Percentiles rank a stretch among this genome's conserved stretches.
These are phyloP conservation scores for Tilletia walkeri DNA, from an alignment of 1,284 basidiomycete species.

Conservation along the genomic window DNA sequence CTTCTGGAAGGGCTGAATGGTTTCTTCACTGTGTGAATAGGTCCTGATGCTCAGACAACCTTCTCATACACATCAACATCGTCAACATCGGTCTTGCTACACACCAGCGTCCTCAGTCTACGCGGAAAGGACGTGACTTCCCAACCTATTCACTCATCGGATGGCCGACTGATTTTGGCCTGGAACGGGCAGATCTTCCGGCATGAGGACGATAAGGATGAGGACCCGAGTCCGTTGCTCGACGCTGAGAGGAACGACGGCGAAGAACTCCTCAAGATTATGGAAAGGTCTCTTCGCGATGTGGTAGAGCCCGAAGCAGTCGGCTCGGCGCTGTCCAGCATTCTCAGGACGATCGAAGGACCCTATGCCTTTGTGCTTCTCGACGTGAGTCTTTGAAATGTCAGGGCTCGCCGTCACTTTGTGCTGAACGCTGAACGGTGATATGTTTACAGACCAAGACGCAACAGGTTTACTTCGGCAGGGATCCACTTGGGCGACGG, in stretches of 20 bases:
- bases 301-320: not conserved
- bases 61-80: not conserved
- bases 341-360: slow-evolving; percentile 37
- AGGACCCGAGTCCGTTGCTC: slow-evolving; percentile 15
- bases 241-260: slow-evolving; percentile 38
- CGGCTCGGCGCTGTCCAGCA: not conserved
- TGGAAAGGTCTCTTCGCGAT: not conserved
- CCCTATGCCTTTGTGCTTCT: slow-evolving; percentile 48
- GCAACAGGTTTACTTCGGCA: slow-evolving; percentile 68
- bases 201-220: slow-evolving; percentile 13
- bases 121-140: slow-evolving; percentile 33
- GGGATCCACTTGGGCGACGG: slow-evolving; percentile 86
- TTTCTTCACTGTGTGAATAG: not conserved
- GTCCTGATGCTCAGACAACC: not conserved
- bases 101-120: slow-evolving; percentile 39
- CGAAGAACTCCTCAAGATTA: slow-evolving; percentile 26
- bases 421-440: slow-evolving; percentile 16
- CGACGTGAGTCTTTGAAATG: slow-evolving; percentile 28
- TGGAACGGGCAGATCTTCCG: slow-evolving; percentile 54
- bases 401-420: too few relatives aligned
- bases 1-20: not conserved
- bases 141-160: slow-evolving; percentile 35
- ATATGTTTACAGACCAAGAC: slow-evolving; percentile 57
- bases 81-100: not conserved
- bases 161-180: slow-evolving; percentile 28